Evolutionary conservation across 805 yeast genomes (phyloP), one percentile per base, ranked within the genome.

Genomic region (Candida ovalis): DNA sequence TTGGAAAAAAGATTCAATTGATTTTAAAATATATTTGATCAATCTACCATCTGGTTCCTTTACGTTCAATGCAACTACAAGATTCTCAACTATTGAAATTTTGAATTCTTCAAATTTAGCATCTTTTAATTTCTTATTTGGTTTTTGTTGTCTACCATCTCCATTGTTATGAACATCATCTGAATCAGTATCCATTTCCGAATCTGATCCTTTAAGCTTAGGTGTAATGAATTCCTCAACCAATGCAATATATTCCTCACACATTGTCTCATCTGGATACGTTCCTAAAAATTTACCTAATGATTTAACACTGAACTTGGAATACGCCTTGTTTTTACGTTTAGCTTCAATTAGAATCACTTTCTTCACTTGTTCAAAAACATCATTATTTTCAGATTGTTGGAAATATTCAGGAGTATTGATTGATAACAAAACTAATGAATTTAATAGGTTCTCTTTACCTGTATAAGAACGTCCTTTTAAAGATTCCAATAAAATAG

Each of bases 391-490:
- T 0, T 46, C 43, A 3, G 69, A 56, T 0, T 49, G 40, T 0
- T 44, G 32, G 13, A 82, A 54, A 40, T 61, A 69, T 0, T 54
- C 56, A 42, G 71, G 66, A 8, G 81, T 73, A 50, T 78, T 80
- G 17, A 70, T 58, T 0, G 84, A 60, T 28, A 86, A 71, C 1
- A 79, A 66, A 0, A 87, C 85, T 46, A 91, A 68, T 0, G 96
- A 87, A 33, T 80, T 81, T 18, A 89, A 69, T 1, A 94, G 76
- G 25, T 73, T 65, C 56, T 90, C 97, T 59, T 92, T 92, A 5
- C 97, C 98, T 15, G 75, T 74, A 94, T 96, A 92, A 9, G 92
- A 78, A 50, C 95, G 79, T 1, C 97, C 97, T 47, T 75, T 72
- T 47, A 82, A 73, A 0, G 95, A 80, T 25, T 74, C 75, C 17